A percentile compares a stretch with the other conserved stretches of the same genome.
phyloP scores from a whole-genome alignment of 805 yeast genomes.

The Ogataea dorogensis region DNA sequence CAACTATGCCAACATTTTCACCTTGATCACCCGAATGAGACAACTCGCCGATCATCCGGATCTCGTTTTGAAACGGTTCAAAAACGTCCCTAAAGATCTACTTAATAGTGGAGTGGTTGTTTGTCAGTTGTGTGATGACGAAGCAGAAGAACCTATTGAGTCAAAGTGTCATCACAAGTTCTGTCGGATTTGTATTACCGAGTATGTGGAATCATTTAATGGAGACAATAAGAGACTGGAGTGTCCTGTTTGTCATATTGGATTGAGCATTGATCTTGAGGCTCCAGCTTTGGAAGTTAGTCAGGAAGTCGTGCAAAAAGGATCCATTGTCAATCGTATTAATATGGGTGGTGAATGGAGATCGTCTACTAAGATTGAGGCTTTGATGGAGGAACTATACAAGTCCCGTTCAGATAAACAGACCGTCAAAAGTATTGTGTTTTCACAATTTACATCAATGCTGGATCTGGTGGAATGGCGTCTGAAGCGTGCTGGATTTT shows the following conservation, averaged over 20 bases:
- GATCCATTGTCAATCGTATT: constrained; percentile 82
- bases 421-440: constrained; percentile 93
- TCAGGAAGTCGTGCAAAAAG: constrained; percentile 53
- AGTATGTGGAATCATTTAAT: constrained; percentile 78
- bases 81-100: constrained; percentile 39
- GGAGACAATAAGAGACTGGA: constrained; percentile 59
- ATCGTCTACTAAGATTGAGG: constrained; percentile 95
- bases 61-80: constrained; percentile 70
- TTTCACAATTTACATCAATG: constrained; percentile 97
- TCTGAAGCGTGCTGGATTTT: constrained; percentile 88
- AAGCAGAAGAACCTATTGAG: constrained; percentile 96
- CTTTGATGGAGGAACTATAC: constrained; percentile 89
- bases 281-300: constrained; percentile 82
- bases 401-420: constrained; percentile 79
- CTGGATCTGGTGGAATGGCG: constrained; percentile 96
- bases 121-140: constrained; percentile 95
- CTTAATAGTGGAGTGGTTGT: constrained; percentile 55
- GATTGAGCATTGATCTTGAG: constrained; percentile 82
- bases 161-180: constrained; percentile 92
- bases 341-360: constrained; percentile 87
- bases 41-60: constrained; percentile 99
- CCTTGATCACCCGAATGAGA: constrained; percentile 94
- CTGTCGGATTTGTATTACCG: constrained; percentile 89
- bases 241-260: constrained; percentile 97
- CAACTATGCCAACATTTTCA: constrained; percentile 95